These are phyloP conservation scores for Williopsis jadinii DNA, from an alignment of 1,139 yeast genomes.

Conservation along the genomic window DNA sequence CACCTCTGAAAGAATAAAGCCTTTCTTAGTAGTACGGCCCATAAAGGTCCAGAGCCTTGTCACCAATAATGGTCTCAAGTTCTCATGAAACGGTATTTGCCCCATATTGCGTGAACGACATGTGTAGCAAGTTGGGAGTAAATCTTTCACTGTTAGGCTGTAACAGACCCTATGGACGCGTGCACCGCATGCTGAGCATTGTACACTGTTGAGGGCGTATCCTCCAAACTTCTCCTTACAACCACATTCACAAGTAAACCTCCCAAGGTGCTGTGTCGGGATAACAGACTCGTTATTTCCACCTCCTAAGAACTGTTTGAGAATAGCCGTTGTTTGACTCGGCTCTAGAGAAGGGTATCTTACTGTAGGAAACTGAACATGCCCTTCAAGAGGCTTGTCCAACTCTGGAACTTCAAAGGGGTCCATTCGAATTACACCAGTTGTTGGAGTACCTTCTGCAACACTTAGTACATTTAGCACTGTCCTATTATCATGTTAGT, in stretches of 20 bases:
- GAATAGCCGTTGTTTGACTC: slow-evolving; percentile 27
- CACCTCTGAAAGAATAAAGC: slow-evolving; percentile 16
- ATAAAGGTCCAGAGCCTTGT: slow-evolving; percentile 17
- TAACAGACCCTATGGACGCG: slow-evolving; percentile 27
- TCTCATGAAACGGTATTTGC: slow-evolving; percentile 7
- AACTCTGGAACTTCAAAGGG: too few species aligned
- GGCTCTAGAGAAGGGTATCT: slow-evolving; percentile 6
- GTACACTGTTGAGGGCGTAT: slow-evolving; percentile 6
- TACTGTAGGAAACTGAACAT: too few species aligned
- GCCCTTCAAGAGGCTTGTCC: too few species aligned
- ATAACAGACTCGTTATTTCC: slow-evolving; percentile 18
- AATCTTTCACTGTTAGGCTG: slow-evolving; percentile 14
- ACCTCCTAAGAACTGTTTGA: slow-evolving; percentile 23
- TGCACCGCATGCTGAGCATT: slow-evolving; percentile 24
- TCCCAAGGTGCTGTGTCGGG: slow-evolving; percentile 25
- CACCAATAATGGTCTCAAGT: slow-evolving; percentile 22
- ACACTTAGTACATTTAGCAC: background rate
- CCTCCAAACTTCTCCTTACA: slow-evolving; percentile 12
- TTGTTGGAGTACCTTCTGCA: too few species aligned
- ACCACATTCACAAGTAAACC: slow-evolving; percentile 26
- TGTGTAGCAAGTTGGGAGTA: slow-evolving; percentile 20
- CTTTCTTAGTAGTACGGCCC: slow-evolving; percentile 9
- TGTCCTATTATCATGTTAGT: background rate
- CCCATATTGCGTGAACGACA: slow-evolving; percentile 23
- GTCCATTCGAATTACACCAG: too few species aligned